Evolutionary conservation across 768 basidiomycete genomes (phyloP).

Genomic region (Tricholoma sp.): DNA sequence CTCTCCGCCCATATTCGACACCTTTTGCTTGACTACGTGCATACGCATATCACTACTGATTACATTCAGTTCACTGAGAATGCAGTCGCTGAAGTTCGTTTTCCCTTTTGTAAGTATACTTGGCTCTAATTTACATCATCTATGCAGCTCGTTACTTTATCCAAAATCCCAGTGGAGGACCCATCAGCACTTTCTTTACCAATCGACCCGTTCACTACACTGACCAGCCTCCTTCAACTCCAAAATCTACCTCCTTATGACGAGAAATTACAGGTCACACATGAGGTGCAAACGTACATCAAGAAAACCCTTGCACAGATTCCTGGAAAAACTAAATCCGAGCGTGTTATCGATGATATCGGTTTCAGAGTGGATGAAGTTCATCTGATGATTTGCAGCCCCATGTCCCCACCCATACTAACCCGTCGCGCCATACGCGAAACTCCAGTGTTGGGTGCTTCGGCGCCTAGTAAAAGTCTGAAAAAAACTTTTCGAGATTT

Average conservation of each 20-base stretch:
- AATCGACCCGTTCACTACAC: constrained; percentile 48
- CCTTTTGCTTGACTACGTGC: constrained; percentile 50
- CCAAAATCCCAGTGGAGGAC: constrained; percentile 42
- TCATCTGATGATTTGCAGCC: constrained; percentile 24
- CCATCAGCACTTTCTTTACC: constrained; percentile 46
- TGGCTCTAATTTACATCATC: not conserved
- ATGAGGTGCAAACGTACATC: constrained; percentile 29
- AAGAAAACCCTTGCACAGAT: constrained; percentile 20
- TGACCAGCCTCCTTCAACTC: constrained; percentile 31
- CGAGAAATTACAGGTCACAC: constrained; percentile 37
- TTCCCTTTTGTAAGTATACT: not conserved
- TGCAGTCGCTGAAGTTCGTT: constrained; percentile 34
- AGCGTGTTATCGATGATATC: constrained; percentile 32
- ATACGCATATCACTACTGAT: constrained; percentile 48
- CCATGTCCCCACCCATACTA: constrained; percentile 34
- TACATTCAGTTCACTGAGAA: constrained; percentile 50
- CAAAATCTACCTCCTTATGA: constrained; percentile 33
- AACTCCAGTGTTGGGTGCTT: constrained; percentile 38
- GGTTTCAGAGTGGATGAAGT: constrained; percentile 5
- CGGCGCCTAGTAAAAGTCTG: not conserved
- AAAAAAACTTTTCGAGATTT: constrained; percentile 7
- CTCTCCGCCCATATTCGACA: constrained; percentile 45
- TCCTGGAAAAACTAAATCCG: constrained; percentile 26
- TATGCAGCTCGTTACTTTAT: constrained; percentile 36
- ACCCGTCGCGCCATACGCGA: constrained; percentile 41